Percentiles rank a stretch among this genome's conserved stretches.
Evolutionary conservation across 2,329 filamentous ascomycete species (phyloP).

Genomic region (Drechslera avenae): DNA sequence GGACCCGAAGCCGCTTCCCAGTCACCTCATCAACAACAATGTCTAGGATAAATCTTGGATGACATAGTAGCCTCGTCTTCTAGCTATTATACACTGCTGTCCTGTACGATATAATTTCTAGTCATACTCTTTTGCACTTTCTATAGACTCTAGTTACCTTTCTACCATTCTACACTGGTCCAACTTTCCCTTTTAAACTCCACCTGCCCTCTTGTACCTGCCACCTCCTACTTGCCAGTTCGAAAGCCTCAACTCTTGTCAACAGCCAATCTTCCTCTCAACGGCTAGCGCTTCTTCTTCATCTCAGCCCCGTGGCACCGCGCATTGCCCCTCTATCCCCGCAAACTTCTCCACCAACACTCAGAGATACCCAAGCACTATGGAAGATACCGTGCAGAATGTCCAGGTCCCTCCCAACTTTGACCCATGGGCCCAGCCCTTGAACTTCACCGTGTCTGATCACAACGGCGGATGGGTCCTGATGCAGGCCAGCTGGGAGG

Average conservation of each 20-base stretch:
- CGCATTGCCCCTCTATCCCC: not conserved
- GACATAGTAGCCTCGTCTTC: not conserved
- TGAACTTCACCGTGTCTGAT: conserved; percentile 56
- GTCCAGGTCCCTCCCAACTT: conserved; percentile 40
- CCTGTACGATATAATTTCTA: not conserved
- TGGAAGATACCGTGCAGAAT: conserved; percentile 10
- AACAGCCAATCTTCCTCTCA: no score
- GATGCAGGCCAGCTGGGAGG: conserved; percentile 50
- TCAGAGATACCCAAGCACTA: conserved; percentile 4
- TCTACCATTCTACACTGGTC: not conserved
- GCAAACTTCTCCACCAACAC: not conserved
- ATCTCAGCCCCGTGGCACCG: not conserved
- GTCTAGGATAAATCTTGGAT: conserved; percentile 3
- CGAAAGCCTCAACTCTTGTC: no score
- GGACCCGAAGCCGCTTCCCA: conserved; percentile 9
- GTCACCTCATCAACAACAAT: conserved; percentile 12
- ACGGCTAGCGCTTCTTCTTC: not conserved
- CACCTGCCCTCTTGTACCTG: not conserved
- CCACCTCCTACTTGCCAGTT: no score
- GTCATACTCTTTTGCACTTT: conserved; percentile 6
- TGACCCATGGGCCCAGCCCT: conserved; percentile 58
- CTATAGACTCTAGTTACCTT: not conserved
- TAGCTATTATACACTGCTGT: conserved; percentile 11
- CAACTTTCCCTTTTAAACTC: not conserved
- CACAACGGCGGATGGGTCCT: conserved; percentile 34